Base-by-base conservation (phyloP, 2,329 filamentous ascomycete species). In the Fusarium piperis region DNA sequence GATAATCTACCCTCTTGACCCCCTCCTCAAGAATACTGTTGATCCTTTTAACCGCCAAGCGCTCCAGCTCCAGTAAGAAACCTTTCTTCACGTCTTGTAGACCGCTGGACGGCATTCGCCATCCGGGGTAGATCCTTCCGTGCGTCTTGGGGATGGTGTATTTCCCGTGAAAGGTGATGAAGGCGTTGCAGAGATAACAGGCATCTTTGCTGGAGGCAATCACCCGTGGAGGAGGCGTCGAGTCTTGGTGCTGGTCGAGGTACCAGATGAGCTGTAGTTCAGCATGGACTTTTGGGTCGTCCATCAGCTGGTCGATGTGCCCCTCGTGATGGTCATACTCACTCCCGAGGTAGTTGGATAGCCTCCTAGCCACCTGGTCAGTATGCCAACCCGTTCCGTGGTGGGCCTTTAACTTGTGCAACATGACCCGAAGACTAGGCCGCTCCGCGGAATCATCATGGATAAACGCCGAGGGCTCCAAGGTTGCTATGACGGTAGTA, bases 261-360 rank as follows among this genome's bases (percentile, higher is more conserved):
- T 76, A 60, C 59, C 70, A 72, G 2, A 71, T 44, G 16, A 76
- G 70, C 46, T 76, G 74, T 6, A 76, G 68, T 52, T 76, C 74
- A 10, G 74, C 72, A 32, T 76, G 72, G 6, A 76, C 56, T 33
- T 59, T 75, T 3, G 62, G 51, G 2, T 62, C 41, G 4, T 5
- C 2, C 57, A 38, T 39, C 33, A n/a, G 15, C 4, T 0, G 5
- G 7, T 39, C 16, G 15, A 53, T 30, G 2, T 3, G 41, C 1
- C 41, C 4, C 23, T 26, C 7, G 16, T 46, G 8, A 8, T 26
- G 12, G 10, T 64, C 53, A 16, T 33, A 52, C 30, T 23, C 6
- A 26, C 32, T 20, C 36, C 30, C 60, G 12, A 20, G 12, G 46
- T 1, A 18, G 8, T 8, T 20, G 1, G 16, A 41, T 10, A 70